A percentile compares a stretch with the other conserved stretches of the same genome.
phyloP scores from a whole-genome alignment of 139 green algal genomes.

The Tetradesmus obliquus region DNA sequence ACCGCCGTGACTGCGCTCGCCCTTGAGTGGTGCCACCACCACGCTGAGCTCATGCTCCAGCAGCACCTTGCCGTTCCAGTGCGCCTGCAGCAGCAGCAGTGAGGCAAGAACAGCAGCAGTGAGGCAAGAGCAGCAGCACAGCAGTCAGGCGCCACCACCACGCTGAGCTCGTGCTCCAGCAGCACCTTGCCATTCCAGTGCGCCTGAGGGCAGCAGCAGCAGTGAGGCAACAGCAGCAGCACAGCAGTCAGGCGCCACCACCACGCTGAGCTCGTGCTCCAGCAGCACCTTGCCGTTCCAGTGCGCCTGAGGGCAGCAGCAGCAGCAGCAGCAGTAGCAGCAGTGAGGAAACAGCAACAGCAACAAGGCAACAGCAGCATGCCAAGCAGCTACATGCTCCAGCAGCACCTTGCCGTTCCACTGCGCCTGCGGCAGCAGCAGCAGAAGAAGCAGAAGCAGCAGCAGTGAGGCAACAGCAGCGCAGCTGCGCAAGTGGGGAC shows the following conservation, averaged over 20 bases:
- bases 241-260: not conserved
- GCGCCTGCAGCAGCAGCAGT: constrained; percentile 54
- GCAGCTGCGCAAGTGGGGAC: too few relatives aligned
- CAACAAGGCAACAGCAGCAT: too few relatives aligned
- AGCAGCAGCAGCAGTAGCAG: too few relatives aligned
- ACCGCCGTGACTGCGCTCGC: not conserved
- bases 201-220: constrained; percentile 23
- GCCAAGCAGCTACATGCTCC: too few relatives aligned
- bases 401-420: constrained; percentile 32
- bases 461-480: too few relatives aligned
- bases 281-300: constrained; percentile 75
- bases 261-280: constrained; percentile 67
- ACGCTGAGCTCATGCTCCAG: constrained; percentile 69
- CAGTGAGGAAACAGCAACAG: too few relatives aligned
- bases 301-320: too few relatives aligned
- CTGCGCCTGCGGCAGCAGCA: constrained; percentile 52
- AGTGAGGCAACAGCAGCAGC: not conserved
- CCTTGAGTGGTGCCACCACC: not conserved
- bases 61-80: constrained; percentile 78
- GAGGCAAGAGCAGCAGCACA: not conserved
- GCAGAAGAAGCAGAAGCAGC: too few relatives aligned
- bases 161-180: constrained; percentile 67
- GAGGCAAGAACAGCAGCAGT: not conserved
- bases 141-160: constrained; percentile 20
- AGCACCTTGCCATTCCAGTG: constrained; percentile 79